A percentile compares a stretch with the other conserved stretches of the same genome.
phyloP scores from a whole-genome alignment of 768 basidiomycete species.

The Mycena pura region DNA sequence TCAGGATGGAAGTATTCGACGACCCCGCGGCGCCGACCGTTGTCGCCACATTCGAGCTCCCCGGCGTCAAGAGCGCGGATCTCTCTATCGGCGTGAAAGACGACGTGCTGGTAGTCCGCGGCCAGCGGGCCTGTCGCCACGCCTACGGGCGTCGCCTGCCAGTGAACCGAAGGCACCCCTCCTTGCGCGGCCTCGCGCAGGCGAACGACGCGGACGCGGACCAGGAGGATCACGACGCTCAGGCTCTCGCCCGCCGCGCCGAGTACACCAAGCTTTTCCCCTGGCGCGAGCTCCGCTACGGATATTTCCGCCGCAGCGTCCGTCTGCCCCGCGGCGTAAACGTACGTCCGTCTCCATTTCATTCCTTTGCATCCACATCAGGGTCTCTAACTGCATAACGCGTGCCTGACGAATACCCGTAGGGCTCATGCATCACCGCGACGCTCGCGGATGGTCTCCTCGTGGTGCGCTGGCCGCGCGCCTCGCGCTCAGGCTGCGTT shows the following conservation, averaged over 20 bases:
- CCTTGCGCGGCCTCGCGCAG: neutral
- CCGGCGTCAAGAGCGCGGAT: constrained; percentile 1
- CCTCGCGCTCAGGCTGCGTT: neutral
- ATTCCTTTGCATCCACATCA: neutral
- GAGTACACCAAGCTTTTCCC: constrained; percentile 13
- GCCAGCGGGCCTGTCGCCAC: constrained; percentile 35
- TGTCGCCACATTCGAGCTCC: constrained; percentile 13
- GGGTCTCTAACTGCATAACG: constrained; percentile 20
- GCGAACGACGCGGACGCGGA: constrained; percentile 10
- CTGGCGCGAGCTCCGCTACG: constrained; percentile 50
- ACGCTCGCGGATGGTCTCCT: constrained; percentile 3
- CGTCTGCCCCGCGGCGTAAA: constrained; percentile 45
- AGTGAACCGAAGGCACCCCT: too few relatives aligned
- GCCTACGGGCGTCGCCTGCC: neutral
- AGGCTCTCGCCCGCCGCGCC: neutral
- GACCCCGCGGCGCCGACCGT: neutral
- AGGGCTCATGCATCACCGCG: neutral
- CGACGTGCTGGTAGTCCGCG: constrained; percentile 28
- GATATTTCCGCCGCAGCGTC: constrained; percentile 47
- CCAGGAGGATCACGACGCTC: too few relatives aligned
- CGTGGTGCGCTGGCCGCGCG: constrained; percentile 9
- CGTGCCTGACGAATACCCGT: constrained; percentile 16
- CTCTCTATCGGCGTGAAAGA: neutral
- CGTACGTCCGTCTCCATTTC: constrained; percentile 39
- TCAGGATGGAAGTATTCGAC: constrained; percentile 43